Conservation (phyloP, 129 eudicot genomes). For the Centaurea solstitialis region DNA sequence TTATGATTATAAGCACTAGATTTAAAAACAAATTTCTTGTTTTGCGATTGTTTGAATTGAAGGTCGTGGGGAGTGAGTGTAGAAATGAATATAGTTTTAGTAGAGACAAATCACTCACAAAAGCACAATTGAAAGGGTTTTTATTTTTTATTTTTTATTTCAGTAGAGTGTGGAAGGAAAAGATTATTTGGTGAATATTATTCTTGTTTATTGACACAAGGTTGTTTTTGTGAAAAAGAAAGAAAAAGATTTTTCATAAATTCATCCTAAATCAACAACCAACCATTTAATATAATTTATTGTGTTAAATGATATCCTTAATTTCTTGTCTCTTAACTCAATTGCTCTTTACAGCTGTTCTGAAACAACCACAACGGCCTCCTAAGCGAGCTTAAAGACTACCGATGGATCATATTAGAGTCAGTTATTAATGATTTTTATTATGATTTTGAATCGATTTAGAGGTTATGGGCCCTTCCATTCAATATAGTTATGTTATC, state of each 20-base stretch:
- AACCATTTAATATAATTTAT: background rate
- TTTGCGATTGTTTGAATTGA: conserved; percentile 24
- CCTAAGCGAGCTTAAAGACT: too few species aligned
- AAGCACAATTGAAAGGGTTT: conserved; percentile 2
- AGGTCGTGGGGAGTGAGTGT: conserved; percentile 29
- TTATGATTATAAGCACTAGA: background rate
- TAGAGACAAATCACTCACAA: conserved; percentile 24
- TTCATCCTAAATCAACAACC: background rate
- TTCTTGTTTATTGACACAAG: background rate
- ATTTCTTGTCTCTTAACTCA: background rate
- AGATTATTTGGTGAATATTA: conserved; percentile 11
- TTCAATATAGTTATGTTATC: too few species aligned
- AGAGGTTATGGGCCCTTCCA: too few species aligned
- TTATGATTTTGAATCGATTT: too few species aligned
- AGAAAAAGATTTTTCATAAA: too few species aligned
- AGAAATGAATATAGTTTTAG: conserved; percentile 48
- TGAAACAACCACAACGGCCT: background rate
- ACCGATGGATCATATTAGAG: too few species aligned
- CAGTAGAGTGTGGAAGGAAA: conserved; percentile 18
- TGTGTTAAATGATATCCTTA: background rate
- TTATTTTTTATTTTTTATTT: background rate
- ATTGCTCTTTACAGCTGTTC: background rate
- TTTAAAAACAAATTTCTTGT: background rate
- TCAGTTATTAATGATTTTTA: too few species aligned
- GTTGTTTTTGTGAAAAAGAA: background rate